Conservation (phyloP, 2,329 filamentous ascomycete genomes). For the Sclerotiophoma versabilis region DNA sequence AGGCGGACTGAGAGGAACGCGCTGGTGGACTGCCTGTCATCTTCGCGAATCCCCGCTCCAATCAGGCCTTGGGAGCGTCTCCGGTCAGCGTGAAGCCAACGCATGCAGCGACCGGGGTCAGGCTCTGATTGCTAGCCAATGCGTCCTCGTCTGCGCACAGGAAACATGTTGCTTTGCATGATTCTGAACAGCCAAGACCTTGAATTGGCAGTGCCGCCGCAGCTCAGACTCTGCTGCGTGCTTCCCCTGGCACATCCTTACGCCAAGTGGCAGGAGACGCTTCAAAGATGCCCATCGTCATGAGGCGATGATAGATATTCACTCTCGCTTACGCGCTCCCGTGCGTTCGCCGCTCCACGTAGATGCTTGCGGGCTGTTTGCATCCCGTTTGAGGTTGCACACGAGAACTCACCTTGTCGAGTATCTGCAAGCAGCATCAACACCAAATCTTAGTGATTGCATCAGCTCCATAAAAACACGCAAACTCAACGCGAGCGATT, state of each 20-base stretch:
- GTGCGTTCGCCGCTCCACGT: constrained; percentile 2
- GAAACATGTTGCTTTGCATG: constrained; percentile 40
- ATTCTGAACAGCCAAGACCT: constrained; percentile 30
- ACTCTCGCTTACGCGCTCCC: constrained; percentile 2
- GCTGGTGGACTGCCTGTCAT: constrained; percentile 18
- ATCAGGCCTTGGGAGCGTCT: constrained; percentile 26
- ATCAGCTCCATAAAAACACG: constrained; percentile 8
- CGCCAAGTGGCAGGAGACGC: constrained; percentile 16
- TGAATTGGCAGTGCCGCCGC: constrained; percentile 37
- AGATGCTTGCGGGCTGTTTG: constrained; percentile 13
- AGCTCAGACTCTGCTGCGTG: constrained; percentile 21
- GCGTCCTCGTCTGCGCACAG: constrained; percentile 31
- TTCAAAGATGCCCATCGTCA: constrained; percentile 8
- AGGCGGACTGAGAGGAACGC: constrained; percentile 24
- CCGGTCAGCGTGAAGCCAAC: constrained; percentile 44
- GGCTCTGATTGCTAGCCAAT: constrained; percentile 43
- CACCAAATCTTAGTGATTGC: neutral
- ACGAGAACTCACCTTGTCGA: constrained; percentile 3
- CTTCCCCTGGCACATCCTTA: constrained; percentile 14
- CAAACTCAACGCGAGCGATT: constrained; percentile 18
- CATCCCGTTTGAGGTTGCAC: constrained; percentile 7
- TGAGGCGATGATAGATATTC: constrained; percentile 3
- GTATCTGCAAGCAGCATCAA: constrained; percentile 21
- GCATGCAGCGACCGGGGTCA: constrained; percentile 47
- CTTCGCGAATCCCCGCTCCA: constrained; percentile 39